Conservation (phyloP, 2,329 filamentous ascomycete genomes). For the Alternaria burnsii region DNA sequence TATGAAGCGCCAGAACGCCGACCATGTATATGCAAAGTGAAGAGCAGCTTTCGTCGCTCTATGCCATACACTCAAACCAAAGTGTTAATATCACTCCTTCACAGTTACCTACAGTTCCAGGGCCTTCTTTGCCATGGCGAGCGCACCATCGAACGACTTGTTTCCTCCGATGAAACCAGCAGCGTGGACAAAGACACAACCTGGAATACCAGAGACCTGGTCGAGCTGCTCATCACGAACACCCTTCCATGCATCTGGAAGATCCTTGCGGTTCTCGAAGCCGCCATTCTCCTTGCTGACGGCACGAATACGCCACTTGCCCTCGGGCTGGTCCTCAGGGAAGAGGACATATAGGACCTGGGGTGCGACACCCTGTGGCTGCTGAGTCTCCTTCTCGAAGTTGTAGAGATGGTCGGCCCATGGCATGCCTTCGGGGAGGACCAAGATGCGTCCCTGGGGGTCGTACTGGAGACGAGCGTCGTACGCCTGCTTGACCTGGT, state of each 20-base stretch:
- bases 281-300: slow-evolving; percentile 86
- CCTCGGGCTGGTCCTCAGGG: slow-evolving; percentile 76
- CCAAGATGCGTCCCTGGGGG: slow-evolving; percentile 78
- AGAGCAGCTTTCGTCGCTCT: slow-evolving; percentile 27
- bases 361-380: slow-evolving; percentile 55
- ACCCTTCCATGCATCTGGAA: slow-evolving; percentile 92
- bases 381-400: slow-evolving; percentile 70
- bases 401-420: slow-evolving; percentile 98
- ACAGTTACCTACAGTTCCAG: slow-evolving; percentile 54
- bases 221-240: slow-evolving; percentile 87
- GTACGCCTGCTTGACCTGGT: slow-evolving; percentile 80
- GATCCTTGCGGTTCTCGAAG: slow-evolving; percentile 89
- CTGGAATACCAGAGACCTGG: slow-evolving; percentile 71
- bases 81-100: background rate
- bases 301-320: slow-evolving; percentile 93
- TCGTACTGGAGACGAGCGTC: slow-evolving; percentile 72
- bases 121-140: slow-evolving; percentile 84
- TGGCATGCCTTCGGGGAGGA: slow-evolving; percentile 80
- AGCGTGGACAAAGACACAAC: slow-evolving; percentile 92
- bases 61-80: background rate
- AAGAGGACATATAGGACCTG: slow-evolving; percentile 89
- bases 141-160: slow-evolving; percentile 85
- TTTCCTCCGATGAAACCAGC: slow-evolving; percentile 97
- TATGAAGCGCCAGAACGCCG: slow-evolving; percentile 40
- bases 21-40: slow-evolving; percentile 37